A percentile compares a stretch with the other conserved stretches of the same genome.
phyloP scores from a whole-genome alignment of 2,329 filamentous ascomycete species.

The Pestalotiopsis fici region DNA sequence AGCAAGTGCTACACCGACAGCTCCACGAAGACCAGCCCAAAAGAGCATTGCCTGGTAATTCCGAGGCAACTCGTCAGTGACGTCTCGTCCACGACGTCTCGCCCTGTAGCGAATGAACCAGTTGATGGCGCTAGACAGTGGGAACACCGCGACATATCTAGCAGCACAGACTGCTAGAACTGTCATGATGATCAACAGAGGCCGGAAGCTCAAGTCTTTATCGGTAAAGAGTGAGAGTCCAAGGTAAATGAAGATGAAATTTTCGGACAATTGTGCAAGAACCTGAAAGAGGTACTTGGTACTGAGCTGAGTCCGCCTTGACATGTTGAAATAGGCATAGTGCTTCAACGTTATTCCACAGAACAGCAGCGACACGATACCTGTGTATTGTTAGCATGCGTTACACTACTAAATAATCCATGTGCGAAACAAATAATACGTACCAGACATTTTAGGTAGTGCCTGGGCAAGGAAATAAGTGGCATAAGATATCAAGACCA shows the following conservation, averaged over 20 bases:
- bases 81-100: conserved; percentile 70
- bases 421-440: conserved; percentile 29
- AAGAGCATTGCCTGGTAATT: conserved; percentile 99
- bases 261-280: conserved; percentile 92
- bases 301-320: conserved; percentile 90
- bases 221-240: conserved; percentile 95
- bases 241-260: conserved; percentile 99
- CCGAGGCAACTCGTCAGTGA: conserved; percentile 85
- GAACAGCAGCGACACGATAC: conserved; percentile 94
- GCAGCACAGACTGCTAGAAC: conserved; percentile 90
- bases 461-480: conserved; percentile 98
- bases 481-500: conserved; percentile 91
- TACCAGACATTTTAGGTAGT: conserved; percentile 86
- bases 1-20: conserved; percentile 91
- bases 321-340: conserved; percentile 99
- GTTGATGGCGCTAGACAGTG: conserved; percentile 86
- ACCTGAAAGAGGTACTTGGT: conserved; percentile 98
- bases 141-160: conserved; percentile 92
- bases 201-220: conserved; percentile 83
- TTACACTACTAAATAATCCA: neutral
- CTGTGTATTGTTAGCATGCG: conserved; percentile 41
- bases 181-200: conserved; percentile 91
- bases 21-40: conserved; percentile 94
- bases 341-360: conserved; percentile 98
- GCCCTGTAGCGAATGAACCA: conserved; percentile 89